phyloP scores from a whole-genome alignment of 1,139 yeast genomes.

The Nadsonia commutata region DNA sequence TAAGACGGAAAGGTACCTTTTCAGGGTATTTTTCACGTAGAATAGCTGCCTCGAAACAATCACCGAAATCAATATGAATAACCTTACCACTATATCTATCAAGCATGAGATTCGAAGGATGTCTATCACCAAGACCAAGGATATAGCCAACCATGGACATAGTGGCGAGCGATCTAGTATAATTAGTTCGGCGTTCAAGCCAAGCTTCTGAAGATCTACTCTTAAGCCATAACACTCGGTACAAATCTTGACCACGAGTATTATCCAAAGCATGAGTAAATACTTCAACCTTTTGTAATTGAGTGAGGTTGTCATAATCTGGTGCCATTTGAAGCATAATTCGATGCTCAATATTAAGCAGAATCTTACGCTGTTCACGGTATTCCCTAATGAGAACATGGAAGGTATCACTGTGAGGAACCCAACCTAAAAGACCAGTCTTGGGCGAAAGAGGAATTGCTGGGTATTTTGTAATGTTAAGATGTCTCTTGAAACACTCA shows the following conservation, averaged over 20 bases:
- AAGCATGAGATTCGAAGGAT: constrained; percentile 92
- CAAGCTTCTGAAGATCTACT: constrained; percentile 94
- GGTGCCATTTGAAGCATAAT: constrained; percentile 98
- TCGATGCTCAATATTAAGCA: constrained; percentile 84
- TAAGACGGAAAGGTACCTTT: constrained; percentile 91
- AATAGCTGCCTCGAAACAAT: constrained; percentile 97
- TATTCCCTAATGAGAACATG: constrained; percentile 86
- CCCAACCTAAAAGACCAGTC: constrained; percentile 96
- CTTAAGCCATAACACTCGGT: constrained; percentile 90
- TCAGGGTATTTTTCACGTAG: constrained; percentile 94
- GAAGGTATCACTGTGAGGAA: constrained; percentile 91
- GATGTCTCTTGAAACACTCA: constrained; percentile 89
- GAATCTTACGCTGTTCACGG: constrained; percentile 69
- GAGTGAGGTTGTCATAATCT: constrained; percentile 78
- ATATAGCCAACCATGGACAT: constrained; percentile 99
- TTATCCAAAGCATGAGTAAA: constrained; percentile 92
- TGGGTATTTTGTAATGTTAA: constrained; percentile 81
- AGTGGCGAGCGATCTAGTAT: constrained; percentile 88
- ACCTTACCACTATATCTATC: constrained; percentile 91
- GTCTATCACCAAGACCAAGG: constrained; percentile 92
- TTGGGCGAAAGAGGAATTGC: constrained; percentile 95
- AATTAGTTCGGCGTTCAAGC: constrained; percentile 93
- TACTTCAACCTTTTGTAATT: constrained; percentile 87
- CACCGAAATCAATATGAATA: constrained; percentile 95
- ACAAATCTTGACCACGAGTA: constrained; percentile 91